phyloP scores from a whole-genome alignment of 2,329 filamentous ascomycete genomes.

The Kalaharituber pfeilii region DNA sequence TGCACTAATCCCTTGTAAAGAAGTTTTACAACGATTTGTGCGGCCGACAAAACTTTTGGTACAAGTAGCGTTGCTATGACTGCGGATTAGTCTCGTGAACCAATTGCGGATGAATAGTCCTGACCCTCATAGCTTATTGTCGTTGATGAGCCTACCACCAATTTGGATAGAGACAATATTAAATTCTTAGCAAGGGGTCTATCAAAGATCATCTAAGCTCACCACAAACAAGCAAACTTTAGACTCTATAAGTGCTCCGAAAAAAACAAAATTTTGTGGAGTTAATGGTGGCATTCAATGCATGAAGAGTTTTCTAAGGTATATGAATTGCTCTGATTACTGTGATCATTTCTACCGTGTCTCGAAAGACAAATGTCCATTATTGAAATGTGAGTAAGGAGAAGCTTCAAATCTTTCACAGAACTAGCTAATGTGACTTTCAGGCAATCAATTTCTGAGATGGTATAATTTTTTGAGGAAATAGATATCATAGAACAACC shows the following conservation, averaged over 20 bases:
- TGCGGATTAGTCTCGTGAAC: too few species aligned
- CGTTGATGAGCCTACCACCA: constrained; percentile 93
- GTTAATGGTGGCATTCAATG: constrained; percentile 87
- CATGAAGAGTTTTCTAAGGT: constrained; percentile 86
- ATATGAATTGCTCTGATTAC: constrained; percentile 90
- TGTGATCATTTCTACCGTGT: constrained; percentile 85
- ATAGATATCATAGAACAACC: too few species aligned
- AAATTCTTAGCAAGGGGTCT: constrained; percentile 68
- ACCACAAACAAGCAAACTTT: constrained; percentile 79
- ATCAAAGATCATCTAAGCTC: constrained; percentile 67
- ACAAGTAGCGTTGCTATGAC: too few species aligned
- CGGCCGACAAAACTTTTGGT: too few species aligned
- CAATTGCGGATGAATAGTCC: too few species aligned
- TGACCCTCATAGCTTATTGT: constrained; percentile 75
- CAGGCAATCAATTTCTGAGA: neutral
- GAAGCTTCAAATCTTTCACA: too few species aligned
- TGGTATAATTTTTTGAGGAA: too few species aligned
- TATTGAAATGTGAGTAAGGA: constrained; percentile 42
- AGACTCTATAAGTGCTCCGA: too few species aligned
- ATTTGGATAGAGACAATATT: constrained; percentile 90
- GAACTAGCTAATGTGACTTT: too few species aligned
- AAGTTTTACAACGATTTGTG: too few species aligned
- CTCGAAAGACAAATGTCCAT: constrained; percentile 65
- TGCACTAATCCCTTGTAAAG: too few species aligned
- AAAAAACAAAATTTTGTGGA: too few species aligned